Percentiles rank a stretch among this genome's conserved stretches.
These are phyloP conservation scores for Tardiomyces depauwii DNA, from an alignment of 1,139 yeast genomes.

Conservation along the genomic window DNA sequence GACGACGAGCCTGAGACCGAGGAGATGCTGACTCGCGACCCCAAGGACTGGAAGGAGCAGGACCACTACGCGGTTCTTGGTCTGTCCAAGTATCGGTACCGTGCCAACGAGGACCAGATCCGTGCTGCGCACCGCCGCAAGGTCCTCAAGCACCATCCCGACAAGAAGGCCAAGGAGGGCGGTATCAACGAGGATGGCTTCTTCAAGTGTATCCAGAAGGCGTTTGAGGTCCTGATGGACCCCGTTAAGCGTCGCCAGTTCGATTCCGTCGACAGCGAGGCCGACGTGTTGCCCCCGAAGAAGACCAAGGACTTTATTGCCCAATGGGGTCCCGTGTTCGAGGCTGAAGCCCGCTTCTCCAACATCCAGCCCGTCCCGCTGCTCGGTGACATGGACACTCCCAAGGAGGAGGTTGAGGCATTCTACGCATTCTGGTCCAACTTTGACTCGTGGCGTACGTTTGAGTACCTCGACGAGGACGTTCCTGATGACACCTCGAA, in stretches of 20 bases:
- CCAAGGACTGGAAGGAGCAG: constrained; percentile 96
- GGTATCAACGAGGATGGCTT: constrained; percentile 93
- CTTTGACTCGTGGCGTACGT: constrained; percentile 97
- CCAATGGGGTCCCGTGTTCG: constrained; percentile 91
- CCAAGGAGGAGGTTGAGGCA: constrained; percentile 76
- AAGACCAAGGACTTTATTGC: constrained; percentile 68
- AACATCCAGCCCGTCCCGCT: constrained; percentile 79
- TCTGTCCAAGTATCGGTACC: constrained; percentile 79
- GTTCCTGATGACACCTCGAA: constrained; percentile 98
- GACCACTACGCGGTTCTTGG: constrained; percentile 97
- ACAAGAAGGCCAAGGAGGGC: constrained; percentile 85
- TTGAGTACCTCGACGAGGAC: constrained; percentile 97
- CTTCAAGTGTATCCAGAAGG: constrained; percentile 96
- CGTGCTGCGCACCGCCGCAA: constrained; percentile 96
- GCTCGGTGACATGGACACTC: constrained; percentile 56
- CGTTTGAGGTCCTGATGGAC: constrained; percentile 83
- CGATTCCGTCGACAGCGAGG: constrained; percentile 88
- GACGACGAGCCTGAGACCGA: constrained; percentile 70
- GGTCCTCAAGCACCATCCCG: constrained; percentile 96
- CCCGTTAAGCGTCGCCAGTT: constrained; percentile 80
- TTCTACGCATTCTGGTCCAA: constrained; percentile 91
- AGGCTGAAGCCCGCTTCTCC: constrained; percentile 82
- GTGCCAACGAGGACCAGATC: constrained; percentile 85
- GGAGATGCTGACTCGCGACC: constrained; percentile 73
- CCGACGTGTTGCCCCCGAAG: constrained; percentile 74